Base-by-base conservation (phyloP, 108 stramenopile genomes). In the Cyclotella choctawhatcheeana region DNA sequence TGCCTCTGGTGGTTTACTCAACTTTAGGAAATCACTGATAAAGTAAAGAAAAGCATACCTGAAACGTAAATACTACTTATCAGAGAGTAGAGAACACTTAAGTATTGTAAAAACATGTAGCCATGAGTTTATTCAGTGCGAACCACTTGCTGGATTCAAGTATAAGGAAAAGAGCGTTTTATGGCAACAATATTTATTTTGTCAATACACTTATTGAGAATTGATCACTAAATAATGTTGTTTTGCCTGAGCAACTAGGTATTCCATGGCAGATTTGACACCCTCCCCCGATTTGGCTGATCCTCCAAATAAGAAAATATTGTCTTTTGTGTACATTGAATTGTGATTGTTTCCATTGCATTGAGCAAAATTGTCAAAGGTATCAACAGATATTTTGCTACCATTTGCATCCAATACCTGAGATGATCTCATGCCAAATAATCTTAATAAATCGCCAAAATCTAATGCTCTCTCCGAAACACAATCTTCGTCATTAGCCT, bases 221-320 rank as follows among this genome's bases (percentile, higher is more conserved):
- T 58, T 50, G 10, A 51, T 13, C 60, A 34, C 53, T 25, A 77
- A 69, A 55, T 77, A 63, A 44, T 69, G 62, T 45, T 25, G 48
- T 55, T 58, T 77, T 18, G 76, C 58, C 44, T 77, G 68, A 22
- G 63, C 62, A 1, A 69, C 35, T 25, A 77, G 51, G 34, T 69
- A 90, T 71, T 90, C 89, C 77, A 93, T 84, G n/a, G 92, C 87
- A 26, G 84, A 64, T 14, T 73, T 74, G 2, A 93, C 86, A 18
- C 92, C 92, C 31, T 85, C 87, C 13, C 92, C 92, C 21, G 87
- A 84, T 65, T 80, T 86, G 44, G 92, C 92, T 12, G 89, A 91
- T 21, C 82, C 86, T 81, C 84, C 88, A 61, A 84, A 87, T 45
- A 89, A 61, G 40, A 90, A 77, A 24, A 85, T 14, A 12, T 69